Conservation (phyloP, 2,329 filamentous ascomycete species). For the Fusarium brevicatenulatum region DNA sequence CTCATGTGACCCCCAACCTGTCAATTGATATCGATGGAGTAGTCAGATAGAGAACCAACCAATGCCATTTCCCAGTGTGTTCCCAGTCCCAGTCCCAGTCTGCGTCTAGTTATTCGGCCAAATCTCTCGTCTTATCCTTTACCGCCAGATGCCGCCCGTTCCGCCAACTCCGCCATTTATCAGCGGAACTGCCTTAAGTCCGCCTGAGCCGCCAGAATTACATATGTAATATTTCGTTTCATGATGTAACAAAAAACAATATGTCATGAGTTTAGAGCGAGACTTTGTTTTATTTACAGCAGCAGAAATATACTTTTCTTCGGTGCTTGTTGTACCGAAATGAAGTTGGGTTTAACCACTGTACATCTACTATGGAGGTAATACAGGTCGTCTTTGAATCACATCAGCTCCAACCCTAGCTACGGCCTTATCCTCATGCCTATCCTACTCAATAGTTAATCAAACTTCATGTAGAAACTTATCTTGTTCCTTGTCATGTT, state of each 20-base stretch:
- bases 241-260: not conserved
- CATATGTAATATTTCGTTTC: not conserved
- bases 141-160: constrained; percentile 24
- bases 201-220: constrained; percentile 10
- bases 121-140: not conserved
- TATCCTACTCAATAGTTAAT: not conserved
- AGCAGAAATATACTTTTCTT: not conserved
- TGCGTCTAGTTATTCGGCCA: not conserved
- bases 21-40: constrained; percentile 10
- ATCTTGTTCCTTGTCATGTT: not conserved
- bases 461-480: not conserved
- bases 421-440: not conserved
- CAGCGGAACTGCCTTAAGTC: constrained; percentile 11
- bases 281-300: not conserved
- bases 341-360: not conserved
- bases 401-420: not conserved
- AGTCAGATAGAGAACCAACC: constrained; percentile 3
- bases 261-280: not conserved
- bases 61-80: not conserved
- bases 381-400: not conserved
- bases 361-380: too few relatives aligned
- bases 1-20: constrained; percentile 14
- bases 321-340: not conserved
- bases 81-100: not conserved
- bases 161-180: constrained; percentile 18